Base-by-base conservation (phyloP, 768 basidiomycete species). In the Tylopilus rubrobrunneus region DNA sequence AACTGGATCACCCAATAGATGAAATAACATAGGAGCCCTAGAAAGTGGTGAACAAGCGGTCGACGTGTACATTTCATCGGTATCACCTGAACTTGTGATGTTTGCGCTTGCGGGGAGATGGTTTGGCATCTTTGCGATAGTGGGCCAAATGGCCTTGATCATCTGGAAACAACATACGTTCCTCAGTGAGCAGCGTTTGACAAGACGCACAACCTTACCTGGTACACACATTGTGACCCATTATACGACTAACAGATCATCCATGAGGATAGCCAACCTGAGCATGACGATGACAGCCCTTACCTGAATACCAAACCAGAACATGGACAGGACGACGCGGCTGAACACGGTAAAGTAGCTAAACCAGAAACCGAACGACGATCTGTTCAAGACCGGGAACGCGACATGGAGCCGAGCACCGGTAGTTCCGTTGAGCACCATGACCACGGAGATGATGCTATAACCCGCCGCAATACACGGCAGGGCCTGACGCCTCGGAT, bases 321-420 rank as follows among this genome's bases (percentile, higher is more conserved):
- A 88, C 78, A 91, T 81, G 36, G 87, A 77, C 23, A 93, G 78
- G 19, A 90, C 71, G 42, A 84, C 79, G 21, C 90, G 81, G 59
- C 87, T 89, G 53, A 92, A 66, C 44, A 94, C 87, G 53, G 82
- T 84, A 68, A 92, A 92, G 71, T 92, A 92, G 64, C 87, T 88
- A 59, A 92, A 80, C 83, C 87, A 93, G 72, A 92, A 93, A 1
- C 92, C 92, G 61, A 93, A 89, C 1, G 87, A 90, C 0, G 90
- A 90, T 15, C 92, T 78, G 60, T 86, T 89, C n/a, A 92, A 74
- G 47, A 93, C 79, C 0, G 80, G 78, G 65, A 92, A 92, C 0
- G 87, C 80, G 25, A 92, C 73, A 59, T 89, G 89, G 43, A 90
- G 77, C 19, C 86, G 80, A 25, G 90, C 86, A 25, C 91, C 89